These are phyloP conservation scores for Rhodotorula sp. DNA, from an alignment of 1,284 basidiomycete species.

Conservation along the genomic window DNA sequence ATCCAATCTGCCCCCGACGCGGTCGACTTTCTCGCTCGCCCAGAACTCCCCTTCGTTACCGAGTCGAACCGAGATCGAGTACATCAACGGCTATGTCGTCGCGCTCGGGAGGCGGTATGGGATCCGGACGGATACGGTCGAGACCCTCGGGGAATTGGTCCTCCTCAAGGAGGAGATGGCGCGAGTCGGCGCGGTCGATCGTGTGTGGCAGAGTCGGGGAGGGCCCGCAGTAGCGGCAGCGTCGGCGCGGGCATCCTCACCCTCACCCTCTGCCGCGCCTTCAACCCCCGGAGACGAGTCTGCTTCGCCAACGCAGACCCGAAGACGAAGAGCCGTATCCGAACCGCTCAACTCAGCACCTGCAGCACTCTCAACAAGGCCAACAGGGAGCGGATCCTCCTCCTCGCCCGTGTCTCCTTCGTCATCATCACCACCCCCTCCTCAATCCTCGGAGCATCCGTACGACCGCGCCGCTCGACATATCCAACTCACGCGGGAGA, in stretches of 20 bases:
- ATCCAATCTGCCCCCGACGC: constrained; percentile 5
- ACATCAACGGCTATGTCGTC: constrained; percentile 80
- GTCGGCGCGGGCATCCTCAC: background rate
- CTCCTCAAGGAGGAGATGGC: constrained; percentile 53
- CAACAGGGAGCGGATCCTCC: background rate
- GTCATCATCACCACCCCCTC: background rate
- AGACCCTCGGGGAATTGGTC: constrained; percentile 63
- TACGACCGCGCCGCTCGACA: constrained; percentile 8
- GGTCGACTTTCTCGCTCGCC: constrained; percentile 11
- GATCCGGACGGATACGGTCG: constrained; percentile 64
- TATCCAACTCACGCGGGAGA: constrained; percentile 1
- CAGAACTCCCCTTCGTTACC: constrained; percentile 44
- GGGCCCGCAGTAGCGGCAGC: background rate
- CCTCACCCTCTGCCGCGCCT: too few relatives aligned
- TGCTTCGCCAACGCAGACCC: too few relatives aligned
- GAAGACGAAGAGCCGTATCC: background rate
- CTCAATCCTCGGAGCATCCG: background rate
- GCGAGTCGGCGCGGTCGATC: constrained; percentile 32
- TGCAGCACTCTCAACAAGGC: too few relatives aligned
- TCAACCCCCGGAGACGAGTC: too few relatives aligned
- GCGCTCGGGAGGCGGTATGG: constrained; percentile 62
- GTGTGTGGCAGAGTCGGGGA: constrained; percentile 15
- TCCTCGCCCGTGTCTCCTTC: background rate
- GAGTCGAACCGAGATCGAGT: constrained; percentile 76
- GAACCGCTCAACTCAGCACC: too few relatives aligned